Base-by-base conservation (phyloP, 257 asterid species). In the Coffea canephora region DNA sequence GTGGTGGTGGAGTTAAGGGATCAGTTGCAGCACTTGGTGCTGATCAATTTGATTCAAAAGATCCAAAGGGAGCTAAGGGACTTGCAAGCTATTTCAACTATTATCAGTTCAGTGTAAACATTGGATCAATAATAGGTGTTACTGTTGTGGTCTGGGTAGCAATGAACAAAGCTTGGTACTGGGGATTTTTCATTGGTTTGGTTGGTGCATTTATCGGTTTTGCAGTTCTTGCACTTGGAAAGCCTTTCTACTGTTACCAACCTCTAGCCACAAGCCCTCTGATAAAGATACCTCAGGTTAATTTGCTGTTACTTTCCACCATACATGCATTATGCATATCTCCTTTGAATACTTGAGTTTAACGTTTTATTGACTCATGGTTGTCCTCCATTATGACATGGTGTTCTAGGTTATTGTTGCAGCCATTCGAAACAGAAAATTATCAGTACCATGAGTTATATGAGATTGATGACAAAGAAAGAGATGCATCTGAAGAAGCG, bases 51-150 rank as follows among this genome's bases (percentile, higher is more conserved):
- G 91, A 91, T 59, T 75, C 84, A 0, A 78, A 82, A 27, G 83
- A 86, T 78, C 83, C 77, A 13, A 80, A 85, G 14, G 91, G 88
- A 54, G 84, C 85, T 8, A 82, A 72, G 77, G 82, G 78, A 4
- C 75, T 85, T 45, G 90, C 89, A 1, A 88, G 86, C 78, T 89
- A 86, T 82, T 86, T 91, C 89, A 91, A 89, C 80, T 89, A 81
- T 68, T 85, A 79, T 80, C 88, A 85, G 83, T 83, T 91, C 8
- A 86, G 91, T 73, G 78, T 86, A 10, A 86, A 88, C 27, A 55
- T 82, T 72, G 93, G 92, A 73, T 88, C 95, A 81, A 79, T 88
- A 25, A 77, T 91, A 36, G 92, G 91, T 48, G 93, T 91, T n/a
- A 91, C 91, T 9, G 87, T 77, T 46, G 87, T 89, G 43, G 88